phyloP scores from a whole-genome alignment of 345 rosid genomes.

The Dipteronia sinensis region DNA sequence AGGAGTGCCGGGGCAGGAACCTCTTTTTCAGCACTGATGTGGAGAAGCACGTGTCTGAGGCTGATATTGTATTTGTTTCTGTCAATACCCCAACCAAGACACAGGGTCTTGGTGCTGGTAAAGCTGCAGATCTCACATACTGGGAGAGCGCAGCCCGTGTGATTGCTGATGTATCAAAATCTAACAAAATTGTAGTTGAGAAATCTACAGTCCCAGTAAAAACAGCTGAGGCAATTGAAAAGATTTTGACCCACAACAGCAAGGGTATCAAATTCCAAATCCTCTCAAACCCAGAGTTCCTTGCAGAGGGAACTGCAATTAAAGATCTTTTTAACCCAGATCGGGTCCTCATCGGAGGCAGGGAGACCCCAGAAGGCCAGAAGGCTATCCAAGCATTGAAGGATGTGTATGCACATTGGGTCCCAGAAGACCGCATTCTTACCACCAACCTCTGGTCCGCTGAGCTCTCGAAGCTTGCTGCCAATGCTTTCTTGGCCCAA shows the following conservation, averaged over 20 bases:
- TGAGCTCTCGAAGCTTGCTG: conserved; percentile 93
- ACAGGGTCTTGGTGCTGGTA: conserved; percentile 90
- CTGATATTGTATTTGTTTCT: conserved; percentile 87
- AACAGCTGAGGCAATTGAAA: conserved; percentile 92
- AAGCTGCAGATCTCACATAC: conserved; percentile 93
- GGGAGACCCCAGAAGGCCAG: conserved; percentile 90
- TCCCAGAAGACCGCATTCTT: conserved; percentile 72
- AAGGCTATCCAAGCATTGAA: conserved; percentile 77
- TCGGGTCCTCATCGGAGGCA: conserved; percentile 87
- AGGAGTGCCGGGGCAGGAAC: conserved; percentile 83
- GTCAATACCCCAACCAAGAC: conserved; percentile 95
- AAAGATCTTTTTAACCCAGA: conserved; percentile 73
- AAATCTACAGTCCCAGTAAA: conserved; percentile 95
- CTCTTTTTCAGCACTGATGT: conserved; percentile 92
- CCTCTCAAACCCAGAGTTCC: conserved; percentile 94
- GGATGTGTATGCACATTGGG: conserved; percentile 85
- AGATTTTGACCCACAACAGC: conserved; percentile 87
- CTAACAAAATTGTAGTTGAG: conserved; percentile 91
- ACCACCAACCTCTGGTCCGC: conserved; percentile 97
- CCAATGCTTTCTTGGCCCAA: conserved; percentile 91
- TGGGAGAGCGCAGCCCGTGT: conserved; percentile 98
- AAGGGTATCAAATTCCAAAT: conserved; percentile 94
- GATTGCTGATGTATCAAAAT: conserved; percentile 88
- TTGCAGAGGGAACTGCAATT: conserved; percentile 94
- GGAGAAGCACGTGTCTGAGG: conserved; percentile 79